Evolutionary conservation across 495 filamentous ascomycete species (phyloP), one percentile per base, ranked within the genome.

Genomic region (Hypoxylon intermedium): DNA sequence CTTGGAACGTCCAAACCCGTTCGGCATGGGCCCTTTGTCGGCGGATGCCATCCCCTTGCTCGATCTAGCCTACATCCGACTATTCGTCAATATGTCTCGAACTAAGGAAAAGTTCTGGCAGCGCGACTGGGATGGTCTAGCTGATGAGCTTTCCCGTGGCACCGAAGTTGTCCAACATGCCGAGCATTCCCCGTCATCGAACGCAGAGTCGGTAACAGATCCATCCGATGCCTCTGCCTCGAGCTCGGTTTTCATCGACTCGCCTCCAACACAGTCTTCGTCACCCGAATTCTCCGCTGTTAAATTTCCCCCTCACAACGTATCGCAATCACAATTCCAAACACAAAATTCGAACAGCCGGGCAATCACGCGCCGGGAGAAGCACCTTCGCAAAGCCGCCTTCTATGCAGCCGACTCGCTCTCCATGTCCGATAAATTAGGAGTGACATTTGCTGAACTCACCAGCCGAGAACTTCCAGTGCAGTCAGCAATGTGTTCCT

Each of bases 21-120:
- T 85, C 63, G 92, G 90, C n/a, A 83, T 86, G 40, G 91, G 92
- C 1, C 92, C 94, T 40, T 79, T 98, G 9, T 92, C 92, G 7
- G 92, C 94, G 9, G 94, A 98, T 71, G 90, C 91, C 62, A 96
- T 98, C 62, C 94, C 94, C 15, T 76, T 97, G n/a, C 79, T 97
- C 5, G 93, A 98, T 67, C 82, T 98, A 45, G 94, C 94, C 5
- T 97, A 97, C 70, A 89, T 98, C 15, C 84, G 94, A 40, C 78
- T 98, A 16, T 97, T 92, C 75, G 93, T 98, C 36, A 94, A 97
- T 63, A 84, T 98, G 18, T 90, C 90, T 2, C 85, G 90, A 16
- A 89, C 91, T 12, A 97, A 97, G 70, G 94, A 97, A 71, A 88
- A 89, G 40, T 95, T 98, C 68, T 97, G 92, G 90, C 89, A 91